phyloP scores from a whole-genome alignment of 768 basidiomycete genomes.

The Xerocomellus chrysenteron region DNA sequence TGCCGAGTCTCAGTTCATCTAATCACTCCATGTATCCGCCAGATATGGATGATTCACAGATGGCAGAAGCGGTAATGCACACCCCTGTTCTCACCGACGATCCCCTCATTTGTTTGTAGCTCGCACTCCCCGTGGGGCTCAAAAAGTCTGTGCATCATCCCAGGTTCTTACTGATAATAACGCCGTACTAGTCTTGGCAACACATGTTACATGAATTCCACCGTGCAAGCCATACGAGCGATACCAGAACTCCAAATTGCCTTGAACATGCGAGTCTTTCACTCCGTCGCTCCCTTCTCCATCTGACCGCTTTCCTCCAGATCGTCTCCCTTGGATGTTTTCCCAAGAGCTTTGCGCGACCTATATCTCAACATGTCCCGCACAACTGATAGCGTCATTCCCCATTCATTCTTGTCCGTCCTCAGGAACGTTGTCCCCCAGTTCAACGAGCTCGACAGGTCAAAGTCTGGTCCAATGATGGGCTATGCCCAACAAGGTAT shows the following conservation, averaged over 20 bases:
- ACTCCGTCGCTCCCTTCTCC: not conserved
- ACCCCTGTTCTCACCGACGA: not conserved
- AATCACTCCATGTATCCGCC: slow-evolving; percentile 16
- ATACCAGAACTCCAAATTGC: slow-evolving; percentile 86
- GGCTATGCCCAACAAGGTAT: slow-evolving; percentile 81
- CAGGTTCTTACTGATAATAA: not conserved
- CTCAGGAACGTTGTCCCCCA: slow-evolving; percentile 84
- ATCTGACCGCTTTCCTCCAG: slow-evolving; percentile 7
- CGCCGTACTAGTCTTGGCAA: slow-evolving; percentile 64
- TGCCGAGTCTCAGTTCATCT: slow-evolving; percentile 1
- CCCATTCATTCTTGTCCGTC: slow-evolving; percentile 61
- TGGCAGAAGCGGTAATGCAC: slow-evolving; percentile 72
- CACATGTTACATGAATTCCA: slow-evolving; percentile 98
- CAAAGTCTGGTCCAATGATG: slow-evolving; percentile 38
- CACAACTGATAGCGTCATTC: slow-evolving; percentile 76
- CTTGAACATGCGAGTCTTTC: slow-evolving; percentile 51
- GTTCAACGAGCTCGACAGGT: slow-evolving; percentile 72
- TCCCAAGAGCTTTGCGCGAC: slow-evolving; percentile 56
- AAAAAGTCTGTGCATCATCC: slow-evolving; percentile 51
- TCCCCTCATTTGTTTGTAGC: slow-evolving; percentile 38
- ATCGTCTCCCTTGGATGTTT: slow-evolving; percentile 42
- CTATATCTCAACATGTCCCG: slow-evolving; percentile 71
- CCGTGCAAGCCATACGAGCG: slow-evolving; percentile 88
- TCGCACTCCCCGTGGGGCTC: slow-evolving; percentile 79
- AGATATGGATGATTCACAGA: slow-evolving; percentile 84